Base-by-base conservation (phyloP, 2,329 filamentous ascomycete species). In the Cladorrhinum sp. region DNA sequence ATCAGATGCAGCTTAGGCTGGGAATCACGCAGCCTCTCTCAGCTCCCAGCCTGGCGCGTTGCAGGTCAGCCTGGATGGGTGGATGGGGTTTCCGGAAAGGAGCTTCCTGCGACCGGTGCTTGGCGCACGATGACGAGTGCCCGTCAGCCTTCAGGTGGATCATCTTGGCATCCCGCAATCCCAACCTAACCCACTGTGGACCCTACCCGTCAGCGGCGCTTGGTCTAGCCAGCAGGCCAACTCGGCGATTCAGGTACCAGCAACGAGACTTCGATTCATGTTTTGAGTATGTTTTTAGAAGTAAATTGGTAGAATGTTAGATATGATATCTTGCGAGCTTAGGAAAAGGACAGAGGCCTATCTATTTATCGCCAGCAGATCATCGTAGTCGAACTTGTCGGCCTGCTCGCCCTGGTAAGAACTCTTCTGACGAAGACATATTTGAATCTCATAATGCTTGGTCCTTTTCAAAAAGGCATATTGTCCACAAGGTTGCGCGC, bases 161-260 rank as follows among this genome's bases (percentile, higher is more conserved):
- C 54, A 20, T 14, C 23, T 42, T 36, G 18, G 33, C 39, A 57
- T 48, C 54, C 39, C 54, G 36, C 54, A 57, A 46, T 36, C 12
- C 52, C 20, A 49, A 26, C 36, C 24, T 36, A 57, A 33, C 24
- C 54, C 54, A 49, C 54, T 46, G 54, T 57, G 54, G 54, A 57
- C 36, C 54, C 54, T 57, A 55, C 39, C 54, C 54, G 54, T 57
- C 36, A 33, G 23, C 24, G 39, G 54, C 24, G 49, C 21, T 50
- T 21, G 46, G 46, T 21, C 21, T 24, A 16, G 10, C 16, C 36
- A 42, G 26, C 26, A 30, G 10, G 26, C 26, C 26, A 30, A 30
- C 26, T 30, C 26, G 33, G 33, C 9, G 14, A 9, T 16, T 36
- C 12, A 10, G 26, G 26, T 5, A 30, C 26, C 4, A 30, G 26